phyloP scores from a whole-genome alignment of 2,329 filamentous ascomycete species.

The Aspergillus bombycis region DNA sequence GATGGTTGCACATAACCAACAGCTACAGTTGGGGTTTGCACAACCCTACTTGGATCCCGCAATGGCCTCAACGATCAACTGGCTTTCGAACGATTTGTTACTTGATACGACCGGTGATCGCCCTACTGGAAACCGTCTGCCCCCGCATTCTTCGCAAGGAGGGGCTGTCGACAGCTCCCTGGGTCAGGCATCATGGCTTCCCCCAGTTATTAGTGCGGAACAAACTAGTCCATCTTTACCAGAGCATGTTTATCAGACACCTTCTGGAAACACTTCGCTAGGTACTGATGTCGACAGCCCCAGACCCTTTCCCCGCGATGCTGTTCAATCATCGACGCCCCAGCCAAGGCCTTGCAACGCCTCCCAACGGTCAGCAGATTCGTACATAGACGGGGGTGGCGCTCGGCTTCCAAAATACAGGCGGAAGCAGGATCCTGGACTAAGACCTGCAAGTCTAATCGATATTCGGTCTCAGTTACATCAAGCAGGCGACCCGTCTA shows the following conservation, averaged over 20 bases:
- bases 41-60: conserved; percentile 31
- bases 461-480: conserved; percentile 17
- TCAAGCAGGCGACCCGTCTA: conserved; percentile 12
- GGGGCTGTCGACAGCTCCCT: conserved; percentile 22
- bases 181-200: conserved; percentile 31
- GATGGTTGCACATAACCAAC: conserved; percentile 19
- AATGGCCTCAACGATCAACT: conserved; percentile 39
- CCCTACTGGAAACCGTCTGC: conserved; percentile 12
- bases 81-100: conserved; percentile 39
- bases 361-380: conserved; percentile 29
- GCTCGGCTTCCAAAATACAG: conserved; percentile 30
- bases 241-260: conserved; percentile 23
- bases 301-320: conserved; percentile 21
- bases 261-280: conserved; percentile 23
- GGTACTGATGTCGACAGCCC: conserved; percentile 25
- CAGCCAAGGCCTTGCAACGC: conserved; percentile 24
- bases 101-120: conserved; percentile 21
- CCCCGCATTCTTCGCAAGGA: conserved; percentile 25
- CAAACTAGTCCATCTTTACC: conserved; percentile 20
- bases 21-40: conserved; percentile 28
- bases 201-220: conserved; percentile 25
- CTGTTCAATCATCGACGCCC: conserved; percentile 24
- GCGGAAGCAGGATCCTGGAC: conserved; percentile 24
- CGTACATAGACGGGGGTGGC: conserved; percentile 31
- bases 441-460: conserved; percentile 14